Percentiles rank a stretch among this genome's conserved stretches.
Conservation (phyloP, 495 filamentous ascomycete genomes). For the Podospora bellae-mahoneyi region DNA sequence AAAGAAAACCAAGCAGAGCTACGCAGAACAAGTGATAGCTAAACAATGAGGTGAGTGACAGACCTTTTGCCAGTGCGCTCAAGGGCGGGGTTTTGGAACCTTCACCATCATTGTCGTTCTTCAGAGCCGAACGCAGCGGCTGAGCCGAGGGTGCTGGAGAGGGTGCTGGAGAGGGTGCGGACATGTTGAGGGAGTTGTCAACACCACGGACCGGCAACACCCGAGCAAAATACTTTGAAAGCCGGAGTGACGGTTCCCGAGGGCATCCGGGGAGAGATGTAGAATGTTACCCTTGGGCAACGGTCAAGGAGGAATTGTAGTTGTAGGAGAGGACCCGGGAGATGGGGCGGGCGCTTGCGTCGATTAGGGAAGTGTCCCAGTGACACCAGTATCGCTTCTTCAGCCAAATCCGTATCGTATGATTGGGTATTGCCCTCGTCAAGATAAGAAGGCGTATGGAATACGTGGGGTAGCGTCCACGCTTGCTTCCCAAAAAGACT, state of each 20-base stretch:
- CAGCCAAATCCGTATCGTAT: constrained; percentile 6
- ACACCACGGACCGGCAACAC: constrained; percentile 4
- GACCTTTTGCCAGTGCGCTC: constrained; percentile 44
- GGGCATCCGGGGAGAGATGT: constrained; percentile 4
- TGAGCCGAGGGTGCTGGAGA: constrained; percentile 23
- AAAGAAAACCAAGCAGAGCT: neutral
- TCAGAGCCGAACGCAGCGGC: constrained; percentile 44
- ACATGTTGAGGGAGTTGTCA: constrained; percentile 23
- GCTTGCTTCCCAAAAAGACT: neutral
- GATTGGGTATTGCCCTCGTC: constrained; percentile 3
- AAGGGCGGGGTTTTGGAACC: constrained; percentile 33
- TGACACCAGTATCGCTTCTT: constrained; percentile 5
- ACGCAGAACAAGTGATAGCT: neutral
- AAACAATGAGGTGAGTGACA: constrained; percentile 21
- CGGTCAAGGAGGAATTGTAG: neutral
- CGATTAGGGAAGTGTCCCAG: neutral
- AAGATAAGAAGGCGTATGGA: constrained; percentile 1
- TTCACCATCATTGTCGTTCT: constrained; percentile 38
- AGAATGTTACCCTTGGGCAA: neutral
- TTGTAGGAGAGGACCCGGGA: neutral
- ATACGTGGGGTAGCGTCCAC: constrained; percentile 1
- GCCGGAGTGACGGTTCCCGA: constrained; percentile 6
- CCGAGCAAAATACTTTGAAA: constrained; percentile 12
- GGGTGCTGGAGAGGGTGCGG: constrained; percentile 26
- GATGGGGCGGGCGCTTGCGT: neutral